Base-by-base conservation (phyloP, 768 basidiomycete species). In the Rhodotorula paludigena region DNA sequence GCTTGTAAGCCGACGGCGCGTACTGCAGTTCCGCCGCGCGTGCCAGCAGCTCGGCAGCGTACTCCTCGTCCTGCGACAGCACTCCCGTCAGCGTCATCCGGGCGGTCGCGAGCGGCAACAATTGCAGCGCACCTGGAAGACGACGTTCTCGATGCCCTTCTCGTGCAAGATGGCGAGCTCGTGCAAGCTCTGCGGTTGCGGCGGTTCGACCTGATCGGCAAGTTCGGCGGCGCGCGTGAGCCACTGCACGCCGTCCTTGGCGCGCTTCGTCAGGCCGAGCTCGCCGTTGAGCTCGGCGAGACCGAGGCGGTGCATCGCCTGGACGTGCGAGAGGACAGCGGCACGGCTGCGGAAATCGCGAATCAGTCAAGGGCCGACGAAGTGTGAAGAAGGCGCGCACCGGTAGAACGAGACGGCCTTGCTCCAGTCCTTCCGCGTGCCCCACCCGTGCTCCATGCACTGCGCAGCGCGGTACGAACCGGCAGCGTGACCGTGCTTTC, bases 401-500 rank as follows among this genome's bases (percentile, higher is more conserved):
- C 77, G 86, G 81, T 88, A 98, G 81, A 92, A 96, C 63, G 89
- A 87, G 42, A 97, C 79, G 0, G 94, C 92, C 76, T 97, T 97
- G 51, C 87, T 86, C 25, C 85, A 87, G 79, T 98, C 96, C 21
- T 92, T 84, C 57, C 94, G 82, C 77, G 92, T 94, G 11, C 96
- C 96, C 96, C 94, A 98, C 36, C 93, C 96, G 74, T 97, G 93
- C 83, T 99, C 96, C 79, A 91, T 96, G 77, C 96, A 99, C 5
- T 93, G 93, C 39, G 92, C 96, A 0, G 93, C 89, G 38, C 94
- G 89, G 79, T 92, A 99, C 9, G 90, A 85, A 23, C 92, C 93
- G 74, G 97, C 93, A 5, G 92, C 88, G 77, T 98, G 94, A 23
- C 91, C 89, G 75, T 98, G 96, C 79, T 99, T 99, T 42, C 94